Base-by-base conservation (phyloP, 768 basidiomycete species). In the Lactarius hatsudake region DNA sequence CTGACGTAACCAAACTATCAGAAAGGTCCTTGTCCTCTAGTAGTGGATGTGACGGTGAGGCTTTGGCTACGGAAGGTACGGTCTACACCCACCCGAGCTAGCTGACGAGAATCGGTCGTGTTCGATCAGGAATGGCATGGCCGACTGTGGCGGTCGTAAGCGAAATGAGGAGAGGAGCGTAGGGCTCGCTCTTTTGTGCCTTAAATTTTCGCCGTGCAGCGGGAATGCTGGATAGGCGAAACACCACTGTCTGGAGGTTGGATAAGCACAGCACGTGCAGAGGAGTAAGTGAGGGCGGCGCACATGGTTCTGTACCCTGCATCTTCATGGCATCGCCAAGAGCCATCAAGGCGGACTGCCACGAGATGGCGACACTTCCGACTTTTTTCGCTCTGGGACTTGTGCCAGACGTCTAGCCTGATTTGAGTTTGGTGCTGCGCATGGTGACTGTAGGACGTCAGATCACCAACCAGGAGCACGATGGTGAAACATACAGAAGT, bases 341-440 rank as follows among this genome's bases (percentile, higher is more conserved):
- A 0, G 84, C 79, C 70, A 85, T 78, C 10, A 77, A 76, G 0
- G 82, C 79, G 0, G 77, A 81, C 0, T n/a, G 85, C 89, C 0
- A 90, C 82, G 3, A 88, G 77, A 43, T 76, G 81, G 1, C 81
- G 80, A 72, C 81, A 86, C 71, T 84, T 86, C 30, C 77, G 74
- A 74, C 86, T 89, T 75, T 86, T 83, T 79, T 89, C 91, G 73
- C 82, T 86, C 54, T 80, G 79, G 0, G 88, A 81, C 23, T 79
- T 81, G 62, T 87, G 80, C 77, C 84, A 89, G 1, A 91, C 75
- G 36, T 82, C 78, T 43, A 91, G 78, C 18, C 84, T 82, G 42
- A 89, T 69, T 26, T 71, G 72, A 0, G 86, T 85, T 26, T 74
- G 72, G 1, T 67, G 59, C 23, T 78, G 73, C 0, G 74, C 79